Percentiles rank a stretch among this genome's conserved stretches.
Conservation (phyloP, 2,329 filamentous ascomycete genomes). For the Pleomassaria siparia region DNA sequence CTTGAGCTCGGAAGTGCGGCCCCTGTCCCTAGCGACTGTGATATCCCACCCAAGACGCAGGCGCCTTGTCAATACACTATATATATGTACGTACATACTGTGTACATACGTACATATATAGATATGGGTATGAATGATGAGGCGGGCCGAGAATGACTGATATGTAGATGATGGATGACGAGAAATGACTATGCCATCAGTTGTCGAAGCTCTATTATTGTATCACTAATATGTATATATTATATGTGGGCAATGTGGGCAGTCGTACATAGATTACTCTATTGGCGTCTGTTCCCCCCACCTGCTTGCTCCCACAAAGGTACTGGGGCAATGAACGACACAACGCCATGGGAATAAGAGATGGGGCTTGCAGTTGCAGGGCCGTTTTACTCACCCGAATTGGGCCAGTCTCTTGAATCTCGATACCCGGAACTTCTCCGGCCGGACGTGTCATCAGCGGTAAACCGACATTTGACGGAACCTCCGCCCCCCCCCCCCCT, state of each 20-base stretch:
- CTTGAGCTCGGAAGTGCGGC: conserved; percentile 36
- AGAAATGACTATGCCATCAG: not conserved
- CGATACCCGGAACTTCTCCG: conserved; percentile 8
- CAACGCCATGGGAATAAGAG: conserved; percentile 15
- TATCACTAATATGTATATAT: no score
- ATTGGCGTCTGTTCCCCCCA: not conserved
- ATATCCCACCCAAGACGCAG: conserved; percentile 17
- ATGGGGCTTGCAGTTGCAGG: conserved; percentile 24
- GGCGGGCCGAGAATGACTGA: conserved; percentile 23
- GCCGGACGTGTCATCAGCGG: no score
- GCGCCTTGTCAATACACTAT: conserved; percentile 15
- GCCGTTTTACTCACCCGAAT: conserved; percentile 22
- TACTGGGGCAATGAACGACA: no score
- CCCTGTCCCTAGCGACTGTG: conserved; percentile 27
- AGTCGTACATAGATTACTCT: no score
- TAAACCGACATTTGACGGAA: conserved; percentile 11
- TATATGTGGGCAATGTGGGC: not conserved
- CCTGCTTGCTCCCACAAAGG: no score
- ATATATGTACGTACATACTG: conserved; percentile 21
- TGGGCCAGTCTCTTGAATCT: conserved; percentile 9
- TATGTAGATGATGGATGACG: conserved; percentile 3
- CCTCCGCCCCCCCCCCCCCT: no score
- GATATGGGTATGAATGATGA: no score
- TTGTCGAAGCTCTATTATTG: not conserved
- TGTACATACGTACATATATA: no score